phyloP scores from a whole-genome alignment of 2,329 filamentous ascomycete genomes.

The Verticillium albo-atrum region DNA sequence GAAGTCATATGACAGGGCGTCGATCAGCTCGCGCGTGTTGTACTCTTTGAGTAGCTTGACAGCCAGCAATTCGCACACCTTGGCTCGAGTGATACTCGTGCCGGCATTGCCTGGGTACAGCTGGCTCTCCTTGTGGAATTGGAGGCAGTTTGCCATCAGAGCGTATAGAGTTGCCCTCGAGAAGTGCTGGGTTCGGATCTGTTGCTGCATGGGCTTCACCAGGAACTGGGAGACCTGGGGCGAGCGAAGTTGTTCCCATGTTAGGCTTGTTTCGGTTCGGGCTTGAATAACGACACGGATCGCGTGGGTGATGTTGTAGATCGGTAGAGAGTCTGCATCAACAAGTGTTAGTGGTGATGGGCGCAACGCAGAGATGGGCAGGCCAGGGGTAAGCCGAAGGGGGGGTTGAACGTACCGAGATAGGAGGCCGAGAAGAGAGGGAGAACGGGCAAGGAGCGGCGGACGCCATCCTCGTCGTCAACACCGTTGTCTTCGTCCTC shows the following conservation, averaged over 20 bases:
- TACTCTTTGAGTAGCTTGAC: constrained; percentile 90
- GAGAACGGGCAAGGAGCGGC: constrained; percentile 40
- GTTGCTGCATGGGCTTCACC: constrained; percentile 90
- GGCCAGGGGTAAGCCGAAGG: not conserved
- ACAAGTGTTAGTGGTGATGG: constrained; percentile 16
- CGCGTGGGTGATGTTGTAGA: constrained; percentile 86
- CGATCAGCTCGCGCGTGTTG: constrained; percentile 82
- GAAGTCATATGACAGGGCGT: constrained; percentile 92
- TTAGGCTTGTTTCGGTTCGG: constrained; percentile 84
- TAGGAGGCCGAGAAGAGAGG: constrained; percentile 78
- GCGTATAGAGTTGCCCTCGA: constrained; percentile 84
- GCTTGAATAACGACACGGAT: constrained; percentile 81
- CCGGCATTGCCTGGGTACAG: constrained; percentile 79
- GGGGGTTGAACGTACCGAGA: constrained; percentile 52
- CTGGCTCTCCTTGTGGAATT: constrained; percentile 85
- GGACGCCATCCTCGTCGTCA: constrained; percentile 27
- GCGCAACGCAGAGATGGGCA: not conserved
- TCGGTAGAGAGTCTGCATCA: constrained; percentile 70
- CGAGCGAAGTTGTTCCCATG: constrained; percentile 94
- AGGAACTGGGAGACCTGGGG: constrained; percentile 95
- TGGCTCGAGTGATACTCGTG: constrained; percentile 75
- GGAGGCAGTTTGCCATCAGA: constrained; percentile 87
- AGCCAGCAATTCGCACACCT: constrained; percentile 85
- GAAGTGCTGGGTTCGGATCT: constrained; percentile 79
- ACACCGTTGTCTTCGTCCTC: constrained; percentile 33